These are phyloP conservation scores for Colletotrichum sp. DNA, from an alignment of 2,329 filamentous ascomycete genomes.

Conservation along the genomic window DNA sequence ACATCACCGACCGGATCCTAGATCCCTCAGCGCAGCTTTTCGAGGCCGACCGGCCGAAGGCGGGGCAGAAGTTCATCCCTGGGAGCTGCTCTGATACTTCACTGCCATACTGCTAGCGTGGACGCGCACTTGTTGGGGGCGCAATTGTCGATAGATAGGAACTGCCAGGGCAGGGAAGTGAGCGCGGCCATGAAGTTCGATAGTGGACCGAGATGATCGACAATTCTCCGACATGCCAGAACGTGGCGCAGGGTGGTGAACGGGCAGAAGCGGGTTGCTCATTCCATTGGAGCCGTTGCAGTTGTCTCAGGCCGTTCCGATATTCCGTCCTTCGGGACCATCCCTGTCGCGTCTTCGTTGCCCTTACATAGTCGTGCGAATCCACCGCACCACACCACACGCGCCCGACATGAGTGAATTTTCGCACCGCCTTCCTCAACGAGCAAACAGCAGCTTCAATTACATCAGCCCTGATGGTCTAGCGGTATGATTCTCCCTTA, in stretches of 20 bases:
- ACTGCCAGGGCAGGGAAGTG: not conserved
- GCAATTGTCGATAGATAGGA: not conserved
- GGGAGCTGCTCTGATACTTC: slow-evolving; percentile 29
- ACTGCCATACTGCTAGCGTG: slow-evolving; percentile 26
- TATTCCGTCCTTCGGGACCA: not conserved
- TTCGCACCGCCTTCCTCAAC: fast-evolving
- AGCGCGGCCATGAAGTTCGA: not conserved
- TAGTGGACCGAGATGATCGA: not conserved
- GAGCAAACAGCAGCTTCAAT: fast-evolving
- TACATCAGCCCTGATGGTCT: slow-evolving; percentile 12
- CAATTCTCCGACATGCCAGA: not conserved
- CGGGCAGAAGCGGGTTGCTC: not conserved
- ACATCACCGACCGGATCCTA: slow-evolving; percentile 27
- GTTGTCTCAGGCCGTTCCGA: not conserved
- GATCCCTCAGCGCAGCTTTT: slow-evolving; percentile 29
- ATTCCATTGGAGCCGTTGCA: not conserved
- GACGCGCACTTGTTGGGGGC: not conserved
- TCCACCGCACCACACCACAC: not conserved
- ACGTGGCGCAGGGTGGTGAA: not conserved
- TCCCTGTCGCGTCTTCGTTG: not conserved
- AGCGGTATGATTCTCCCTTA: slow-evolving; percentile 21
- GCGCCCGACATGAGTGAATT: not conserved
- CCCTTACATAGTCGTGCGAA: not conserved
- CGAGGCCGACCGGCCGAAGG: slow-evolving; percentile 25
- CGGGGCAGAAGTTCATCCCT: slow-evolving; percentile 26